These are phyloP conservation scores for Saturnispora quitensis DNA, from an alignment of 805 yeast genomes.

Conservation along the genomic window DNA sequence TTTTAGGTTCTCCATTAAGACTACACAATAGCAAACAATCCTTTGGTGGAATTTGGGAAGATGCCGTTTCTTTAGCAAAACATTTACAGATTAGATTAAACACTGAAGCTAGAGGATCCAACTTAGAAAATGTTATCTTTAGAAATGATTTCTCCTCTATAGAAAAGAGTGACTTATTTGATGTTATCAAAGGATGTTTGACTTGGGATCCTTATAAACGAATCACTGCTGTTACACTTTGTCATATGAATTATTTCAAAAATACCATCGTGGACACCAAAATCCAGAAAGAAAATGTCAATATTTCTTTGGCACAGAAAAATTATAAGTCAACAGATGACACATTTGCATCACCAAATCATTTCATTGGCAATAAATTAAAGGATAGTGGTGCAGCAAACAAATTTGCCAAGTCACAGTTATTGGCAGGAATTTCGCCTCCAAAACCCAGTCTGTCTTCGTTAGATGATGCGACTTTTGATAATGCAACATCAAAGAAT, in stretches of 20 bases:
- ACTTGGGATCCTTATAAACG: conserved; percentile 75
- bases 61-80: conserved; percentile 44
- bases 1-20: conserved; percentile 66
- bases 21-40: conserved; percentile 17
- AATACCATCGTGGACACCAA: conserved; percentile 28
- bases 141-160: conserved; percentile 31
- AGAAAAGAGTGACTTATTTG: conserved; percentile 33
- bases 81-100: conserved; percentile 23
- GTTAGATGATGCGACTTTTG: background rate
- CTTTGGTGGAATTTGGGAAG: conserved; percentile 71
- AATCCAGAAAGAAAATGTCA: conserved; percentile 12
- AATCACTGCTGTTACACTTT: conserved; percentile 40
- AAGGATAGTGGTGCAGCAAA: background rate
- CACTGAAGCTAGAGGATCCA: conserved; percentile 34
- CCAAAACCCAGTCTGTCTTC: background rate
- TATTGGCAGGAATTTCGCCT: conserved; percentile 8
- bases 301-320: background rate
- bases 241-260: conserved; percentile 46
- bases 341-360: background rate
- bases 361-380: background rate
- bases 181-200: conserved; percentile 41
- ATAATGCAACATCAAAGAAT: background rate
- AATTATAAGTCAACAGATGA: background rate
- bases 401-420: conserved; percentile 2
- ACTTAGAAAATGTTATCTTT: conserved; percentile 37